Evolutionary conservation across 1,284 basidiomycete genomes (phyloP), one percentile per base, ranked within the genome.

Genomic region (Somion occarium): DNA sequence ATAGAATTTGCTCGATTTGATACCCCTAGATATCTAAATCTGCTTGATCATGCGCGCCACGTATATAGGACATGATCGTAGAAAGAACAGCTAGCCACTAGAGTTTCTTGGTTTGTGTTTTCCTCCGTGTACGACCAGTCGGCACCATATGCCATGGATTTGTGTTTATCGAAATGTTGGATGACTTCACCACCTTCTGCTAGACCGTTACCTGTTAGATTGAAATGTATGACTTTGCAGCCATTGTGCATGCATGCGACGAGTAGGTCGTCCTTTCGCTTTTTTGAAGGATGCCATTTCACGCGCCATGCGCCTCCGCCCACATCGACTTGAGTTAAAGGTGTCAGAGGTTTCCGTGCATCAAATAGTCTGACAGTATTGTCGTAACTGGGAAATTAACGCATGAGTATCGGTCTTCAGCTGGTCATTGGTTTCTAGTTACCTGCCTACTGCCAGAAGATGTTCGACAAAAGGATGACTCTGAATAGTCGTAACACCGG

Each of bases 161-260:
- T 67, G 58, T 98, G 96, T 54, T 73, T 74, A 55, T 93, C 85
- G 60, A 93, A 94, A 13, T 82, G 76, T 53, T 74, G 79, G 2
- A 77, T 59, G 39, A 88, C 68, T 30, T 72, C 62, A 48, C 72
- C 69, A 18, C 61, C 56, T 12, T 58, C 54, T 11, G 18, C 48
- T 25, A 47, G 46, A 15, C 39, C 39, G 3, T 48, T 52, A 18
- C 26, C 49, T 22, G 27, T 56, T 24, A 71, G 53, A 49, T 66
- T 67, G 54, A 88, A 80, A 1, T 68, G 73, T 27, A 94, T 68
- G 5, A 95, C 75, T 61, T 95, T 96, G 78, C 93, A 96, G 1
- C 97, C 96, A 56, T 92, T 93, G 64, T 98, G 95, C 97, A 99
- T 99, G 64, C 91, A 92, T 0, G 93, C 97, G 9, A 94, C 83